phyloP scores from a whole-genome alignment of 2,329 filamentous ascomycete genomes.

The Penicillium aurantiogriseum region DNA sequence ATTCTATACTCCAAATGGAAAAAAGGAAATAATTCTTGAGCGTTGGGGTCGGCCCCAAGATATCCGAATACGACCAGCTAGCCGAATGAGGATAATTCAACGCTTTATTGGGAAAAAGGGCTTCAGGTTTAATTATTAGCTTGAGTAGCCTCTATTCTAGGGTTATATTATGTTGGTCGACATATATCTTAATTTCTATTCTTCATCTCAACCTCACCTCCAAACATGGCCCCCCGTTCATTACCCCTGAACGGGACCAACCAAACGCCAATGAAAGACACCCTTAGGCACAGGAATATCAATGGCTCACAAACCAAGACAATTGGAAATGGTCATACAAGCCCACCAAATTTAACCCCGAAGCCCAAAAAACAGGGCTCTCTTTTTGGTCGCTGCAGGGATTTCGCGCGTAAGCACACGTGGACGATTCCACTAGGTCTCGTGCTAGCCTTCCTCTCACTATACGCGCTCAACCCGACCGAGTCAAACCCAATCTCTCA shows the following conservation, averaged over 20 bases:
- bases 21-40: too few species aligned
- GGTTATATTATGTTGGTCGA: not conserved
- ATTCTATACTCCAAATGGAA: too few species aligned
- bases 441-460: slow-evolving; percentile 58
- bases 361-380: not conserved
- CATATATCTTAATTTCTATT: not conserved
- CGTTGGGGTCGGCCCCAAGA: not conserved
- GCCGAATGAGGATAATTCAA: not conserved
- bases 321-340: not conserved
- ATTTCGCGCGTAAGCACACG: slow-evolving; percentile 47
- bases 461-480: slow-evolving; percentile 71
- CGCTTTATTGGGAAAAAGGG: not conserved
- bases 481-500: slow-evolving; percentile 71
- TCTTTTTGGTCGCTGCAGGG: slow-evolving; percentile 31
- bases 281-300: not conserved
- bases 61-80: not conserved
- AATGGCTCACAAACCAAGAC: not conserved
- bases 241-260: not conserved
- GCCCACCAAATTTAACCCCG: not conserved
- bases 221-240: not conserved
- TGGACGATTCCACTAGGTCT: slow-evolving; percentile 68
- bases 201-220: not conserved
- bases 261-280: not conserved
- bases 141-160: not conserved
- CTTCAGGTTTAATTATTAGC: not conserved